Conservation (phyloP, 495 filamentous ascomycete genomes). For the Penicillium roqueforti region DNA sequence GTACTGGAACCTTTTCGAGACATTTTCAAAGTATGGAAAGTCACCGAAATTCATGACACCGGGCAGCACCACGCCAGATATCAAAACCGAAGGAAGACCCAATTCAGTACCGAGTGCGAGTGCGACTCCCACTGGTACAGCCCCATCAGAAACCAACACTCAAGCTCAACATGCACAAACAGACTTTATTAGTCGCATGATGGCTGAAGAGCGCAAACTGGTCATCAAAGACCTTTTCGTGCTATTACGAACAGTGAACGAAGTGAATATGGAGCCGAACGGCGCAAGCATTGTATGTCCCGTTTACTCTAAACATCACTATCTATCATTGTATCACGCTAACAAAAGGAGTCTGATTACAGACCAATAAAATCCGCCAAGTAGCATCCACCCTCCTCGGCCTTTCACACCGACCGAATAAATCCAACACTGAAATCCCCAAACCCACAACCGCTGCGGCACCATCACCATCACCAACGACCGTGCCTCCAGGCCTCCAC, state of each 20-base stretch:
- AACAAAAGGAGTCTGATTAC: neutral
- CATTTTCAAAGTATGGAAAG: slow-evolving; percentile 36
- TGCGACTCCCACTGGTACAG: neutral
- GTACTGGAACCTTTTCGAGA: slow-evolving; percentile 64
- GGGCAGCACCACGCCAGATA: slow-evolving; percentile 10
- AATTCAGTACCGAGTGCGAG: neutral
- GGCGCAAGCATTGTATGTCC: slow-evolving; percentile 60
- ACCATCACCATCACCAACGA: slow-evolving; percentile 1
- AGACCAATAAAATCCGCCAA: slow-evolving; percentile 66
- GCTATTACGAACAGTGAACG: slow-evolving; percentile 64
- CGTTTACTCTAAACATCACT: neutral
- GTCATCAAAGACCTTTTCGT: slow-evolving; percentile 72
- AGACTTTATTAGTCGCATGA: slow-evolving; percentile 46
- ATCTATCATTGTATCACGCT: slow-evolving; percentile 1
- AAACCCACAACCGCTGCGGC: slow-evolving; percentile 11
- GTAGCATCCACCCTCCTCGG: slow-evolving; percentile 72
- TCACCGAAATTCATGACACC: slow-evolving; percentile 21
- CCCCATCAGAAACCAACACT: slow-evolving; percentile 1
- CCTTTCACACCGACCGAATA: slow-evolving; percentile 37
- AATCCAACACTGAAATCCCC: slow-evolving; percentile 9
- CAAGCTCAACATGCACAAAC: slow-evolving; percentile 34
- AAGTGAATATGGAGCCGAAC: slow-evolving; percentile 80
- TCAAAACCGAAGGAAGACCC: slow-evolving; percentile 18
- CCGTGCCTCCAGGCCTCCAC: slow-evolving; percentile 25
- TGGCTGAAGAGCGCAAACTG: slow-evolving; percentile 65